A percentile compares a stretch with the other conserved stretches of the same genome.
phyloP scores from a whole-genome alignment of 176 grass and related monocot species.

The Poa annua region DNA sequence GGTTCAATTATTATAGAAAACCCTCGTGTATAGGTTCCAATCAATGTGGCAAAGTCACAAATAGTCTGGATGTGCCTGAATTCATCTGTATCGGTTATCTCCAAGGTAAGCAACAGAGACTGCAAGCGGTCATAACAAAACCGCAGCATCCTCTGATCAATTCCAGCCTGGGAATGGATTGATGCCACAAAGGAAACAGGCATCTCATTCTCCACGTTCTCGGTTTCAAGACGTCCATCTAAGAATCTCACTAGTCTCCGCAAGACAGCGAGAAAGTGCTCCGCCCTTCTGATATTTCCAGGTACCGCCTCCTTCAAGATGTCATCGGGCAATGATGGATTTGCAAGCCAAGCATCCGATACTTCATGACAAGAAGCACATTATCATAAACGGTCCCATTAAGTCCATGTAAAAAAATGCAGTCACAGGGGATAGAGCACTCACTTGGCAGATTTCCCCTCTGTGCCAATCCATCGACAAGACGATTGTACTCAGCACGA shows the following conservation, averaged over 20 bases:
- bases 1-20: slow-evolving; percentile 98
- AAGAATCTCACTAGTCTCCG: slow-evolving; percentile 75
- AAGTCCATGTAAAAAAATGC: neutral
- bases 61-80: slow-evolving; percentile 93
- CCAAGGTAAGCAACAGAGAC: slow-evolving; percentile 88
- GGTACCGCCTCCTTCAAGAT: slow-evolving; percentile 95
- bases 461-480: slow-evolving; percentile 89
- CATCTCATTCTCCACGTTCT: slow-evolving; percentile 91
- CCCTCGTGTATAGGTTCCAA: slow-evolving; percentile 83
- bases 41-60: slow-evolving; percentile 91
- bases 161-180: slow-evolving; percentile 82
- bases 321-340: slow-evolving; percentile 80
- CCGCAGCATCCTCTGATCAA: slow-evolving; percentile 95
- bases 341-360: slow-evolving; percentile 90
- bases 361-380: slow-evolving; percentile 46
- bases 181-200: slow-evolving; percentile 78
- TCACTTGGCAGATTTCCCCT: slow-evolving; percentile 89
- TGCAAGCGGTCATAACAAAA: slow-evolving; percentile 92
- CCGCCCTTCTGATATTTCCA: slow-evolving; percentile 90
- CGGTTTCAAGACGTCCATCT: slow-evolving; percentile 66
- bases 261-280: slow-evolving; percentile 92
- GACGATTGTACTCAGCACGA: slow-evolving; percentile 85
- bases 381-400: neutral
- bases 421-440: neutral
- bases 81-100: slow-evolving; percentile 89